These are phyloP conservation scores for Ceratobasidium sp. DNA, from an alignment of 1,284 basidiomycete species.

Conservation along the genomic window DNA sequence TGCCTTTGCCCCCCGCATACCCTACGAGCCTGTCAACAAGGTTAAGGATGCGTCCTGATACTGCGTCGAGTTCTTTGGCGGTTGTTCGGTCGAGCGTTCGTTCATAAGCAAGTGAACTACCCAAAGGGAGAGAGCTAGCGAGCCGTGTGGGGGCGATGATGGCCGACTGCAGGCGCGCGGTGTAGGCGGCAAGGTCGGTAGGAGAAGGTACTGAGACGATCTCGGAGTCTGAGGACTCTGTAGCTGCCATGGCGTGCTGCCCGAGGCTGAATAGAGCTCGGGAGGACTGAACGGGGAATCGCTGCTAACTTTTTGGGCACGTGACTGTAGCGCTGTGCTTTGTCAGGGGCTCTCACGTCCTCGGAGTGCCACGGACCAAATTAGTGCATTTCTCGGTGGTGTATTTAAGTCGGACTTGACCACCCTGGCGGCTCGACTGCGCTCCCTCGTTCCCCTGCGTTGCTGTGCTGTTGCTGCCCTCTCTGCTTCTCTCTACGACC, in stretches of 20 bases:
- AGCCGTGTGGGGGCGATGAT: constrained; percentile 38
- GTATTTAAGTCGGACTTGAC: background rate
- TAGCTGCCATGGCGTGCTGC: constrained; percentile 14
- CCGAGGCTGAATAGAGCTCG: background rate
- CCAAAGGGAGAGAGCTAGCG: constrained; percentile 44
- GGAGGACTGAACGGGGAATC: constrained; percentile 1
- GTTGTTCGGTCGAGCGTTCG: constrained; percentile 79
- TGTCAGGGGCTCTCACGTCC: constrained; percentile 18
- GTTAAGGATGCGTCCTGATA: constrained; percentile 65
- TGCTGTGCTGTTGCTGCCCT: constrained; percentile 11
- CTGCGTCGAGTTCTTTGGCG: constrained; percentile 67
- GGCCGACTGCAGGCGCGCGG: constrained; percentile 39
- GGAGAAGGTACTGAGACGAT: constrained; percentile 30
- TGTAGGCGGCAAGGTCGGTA: constrained; percentile 38
- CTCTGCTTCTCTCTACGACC: constrained; percentile 2
- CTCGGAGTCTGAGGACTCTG: constrained; percentile 34
- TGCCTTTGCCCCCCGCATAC: constrained; percentile 60
- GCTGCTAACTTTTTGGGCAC: constrained; percentile 35
- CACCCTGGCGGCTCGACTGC: constrained; percentile 40
- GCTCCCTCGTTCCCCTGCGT: constrained; percentile 12
- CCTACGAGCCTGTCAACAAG: constrained; percentile 69
- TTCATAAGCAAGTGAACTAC: constrained; percentile 78
- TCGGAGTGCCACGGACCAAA: constrained; percentile 27
- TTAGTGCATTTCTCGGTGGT: background rate
- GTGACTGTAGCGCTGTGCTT: constrained; percentile 12